phyloP scores from a whole-genome alignment of 305 asterid species.

The Rubia peregrina region DNA sequence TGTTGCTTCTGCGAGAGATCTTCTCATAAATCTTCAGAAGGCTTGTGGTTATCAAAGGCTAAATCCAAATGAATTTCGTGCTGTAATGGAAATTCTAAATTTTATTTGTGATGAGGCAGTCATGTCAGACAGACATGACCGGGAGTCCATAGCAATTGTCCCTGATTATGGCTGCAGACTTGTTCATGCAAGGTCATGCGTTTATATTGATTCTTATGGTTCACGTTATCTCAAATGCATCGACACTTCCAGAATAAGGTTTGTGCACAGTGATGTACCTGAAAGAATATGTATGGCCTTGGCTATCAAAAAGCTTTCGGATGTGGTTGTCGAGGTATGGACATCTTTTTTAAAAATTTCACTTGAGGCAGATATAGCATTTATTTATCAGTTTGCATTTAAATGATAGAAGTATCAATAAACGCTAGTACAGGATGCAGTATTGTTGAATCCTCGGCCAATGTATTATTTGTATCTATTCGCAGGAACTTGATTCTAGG shows the following conservation, averaged over 20 bases:
- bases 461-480: constrained; percentile 10
- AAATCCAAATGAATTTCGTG: constrained; percentile 91
- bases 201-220: constrained; percentile 73
- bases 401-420: not conserved
- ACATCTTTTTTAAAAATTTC: constrained; percentile 11
- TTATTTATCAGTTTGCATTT: not conserved
- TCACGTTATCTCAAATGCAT: constrained; percentile 61
- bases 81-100: constrained; percentile 70
- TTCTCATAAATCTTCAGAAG: constrained; percentile 76
- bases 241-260: constrained; percentile 76
- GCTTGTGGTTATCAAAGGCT: constrained; percentile 87
- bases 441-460: constrained; percentile 2
- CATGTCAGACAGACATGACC: constrained; percentile 40
- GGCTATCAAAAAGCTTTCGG: constrained; percentile 77
- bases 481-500: constrained; percentile 56
- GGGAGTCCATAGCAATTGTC: constrained; percentile 74
- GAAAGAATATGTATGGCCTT: constrained; percentile 56
- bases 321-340: constrained; percentile 84
- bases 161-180: constrained; percentile 97
- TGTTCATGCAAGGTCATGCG: constrained; percentile 77
- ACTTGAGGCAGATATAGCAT: constrained; percentile 1
- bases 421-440: not conserved
- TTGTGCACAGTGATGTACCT: constrained; percentile 77
- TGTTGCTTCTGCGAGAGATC: constrained; percentile 58
- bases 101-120: constrained; percentile 58